These are phyloP conservation scores for Fusarium kyushuense DNA, from an alignment of 2,329 filamentous ascomycete genomes.

Conservation along the genomic window DNA sequence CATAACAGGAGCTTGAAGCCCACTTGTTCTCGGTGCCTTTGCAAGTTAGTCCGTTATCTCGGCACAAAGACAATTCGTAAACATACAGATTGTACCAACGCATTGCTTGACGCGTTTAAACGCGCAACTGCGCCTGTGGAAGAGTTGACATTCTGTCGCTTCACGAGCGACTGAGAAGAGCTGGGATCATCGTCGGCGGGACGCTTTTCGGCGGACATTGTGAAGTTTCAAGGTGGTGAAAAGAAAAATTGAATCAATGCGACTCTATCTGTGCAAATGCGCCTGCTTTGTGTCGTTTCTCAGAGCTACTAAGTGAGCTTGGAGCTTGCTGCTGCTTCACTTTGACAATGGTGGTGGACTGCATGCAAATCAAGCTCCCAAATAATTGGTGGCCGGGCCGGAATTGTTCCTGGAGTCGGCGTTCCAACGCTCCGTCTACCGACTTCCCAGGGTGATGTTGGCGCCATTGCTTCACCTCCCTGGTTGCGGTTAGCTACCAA, in stretches of 20 bases:
- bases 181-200: slow-evolving; percentile 87
- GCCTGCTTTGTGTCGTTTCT: slow-evolving; percentile 8
- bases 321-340: slow-evolving; percentile 32
- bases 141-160: slow-evolving; percentile 79
- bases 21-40: slow-evolving; percentile 83
- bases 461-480: slow-evolving; percentile 32
- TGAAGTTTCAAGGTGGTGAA: slow-evolving; percentile 18
- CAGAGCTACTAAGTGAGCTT: slow-evolving; percentile 21
- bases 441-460: slow-evolving; percentile 41
- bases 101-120: slow-evolving; percentile 62
- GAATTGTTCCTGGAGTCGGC: slow-evolving; percentile 51
- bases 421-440: slow-evolving; percentile 43
- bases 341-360: slow-evolving; percentile 32
- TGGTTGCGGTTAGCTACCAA: slow-evolving; percentile 16
- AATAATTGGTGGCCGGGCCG: slow-evolving; percentile 53
- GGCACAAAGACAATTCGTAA: rapidly evolving
- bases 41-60: slow-evolving; percentile 26
- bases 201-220: slow-evolving; percentile 94
- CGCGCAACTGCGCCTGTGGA: slow-evolving; percentile 63
- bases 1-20: slow-evolving; percentile 91
- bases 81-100: slow-evolving; percentile 65
- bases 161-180: slow-evolving; percentile 84
- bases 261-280: slow-evolving; percentile 26
- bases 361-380: slow-evolving; percentile 36
- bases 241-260: background rate